Base-by-base conservation (phyloP, 2,329 filamentous ascomycete genomes). In the Leptoxyphium fumago region DNA sequence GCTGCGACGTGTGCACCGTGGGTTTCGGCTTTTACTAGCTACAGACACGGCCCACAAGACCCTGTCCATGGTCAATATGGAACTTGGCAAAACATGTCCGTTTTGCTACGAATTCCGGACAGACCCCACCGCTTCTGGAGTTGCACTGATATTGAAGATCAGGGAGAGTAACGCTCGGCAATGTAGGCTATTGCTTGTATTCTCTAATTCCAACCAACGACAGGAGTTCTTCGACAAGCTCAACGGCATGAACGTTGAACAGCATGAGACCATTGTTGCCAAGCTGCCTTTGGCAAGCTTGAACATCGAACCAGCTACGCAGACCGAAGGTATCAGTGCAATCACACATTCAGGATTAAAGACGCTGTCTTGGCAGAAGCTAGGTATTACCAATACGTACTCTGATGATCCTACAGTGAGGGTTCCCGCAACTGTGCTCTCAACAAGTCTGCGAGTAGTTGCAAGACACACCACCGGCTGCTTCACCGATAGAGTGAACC, bases 401-500 rank as follows among this genome's bases (percentile, higher is more conserved):
- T 73, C 76, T 42, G 64, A 66, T 32, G 66, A 64, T 39, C 58
- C 65, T 10, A 73, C 77, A 14, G 66, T 73, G 34, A 77, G 78
- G 29, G 67, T 71, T 29, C 69, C 77, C 1, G 73, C 75, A 2
- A 85, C 82, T 0, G 78, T 93, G 26, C 71, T 88, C 43, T 84
- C 85, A 0, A 82, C 91, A 55, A 75, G 75, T 52, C 66, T 94
- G 48, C 77, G 86, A 26, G 71, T 93, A 14, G 73, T 93, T 43
- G 71, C 84, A 29, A 79, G 86, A 40, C 57, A 45, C 84, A 76
- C 82, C 48, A 78, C 80, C 51, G 84, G 86, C 41, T 84, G 80
- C 38, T 69, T 93, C 13, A 85, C 84, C 2, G 88, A 95, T 63
- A 77, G 87, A 32, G 71, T 94, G 56, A 94, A 94, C 52, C 71